Evolutionary conservation across 192 early-diverging fungal genomes (phyloP).

Genomic region (Phlyctochytrium planicorne): DNA sequence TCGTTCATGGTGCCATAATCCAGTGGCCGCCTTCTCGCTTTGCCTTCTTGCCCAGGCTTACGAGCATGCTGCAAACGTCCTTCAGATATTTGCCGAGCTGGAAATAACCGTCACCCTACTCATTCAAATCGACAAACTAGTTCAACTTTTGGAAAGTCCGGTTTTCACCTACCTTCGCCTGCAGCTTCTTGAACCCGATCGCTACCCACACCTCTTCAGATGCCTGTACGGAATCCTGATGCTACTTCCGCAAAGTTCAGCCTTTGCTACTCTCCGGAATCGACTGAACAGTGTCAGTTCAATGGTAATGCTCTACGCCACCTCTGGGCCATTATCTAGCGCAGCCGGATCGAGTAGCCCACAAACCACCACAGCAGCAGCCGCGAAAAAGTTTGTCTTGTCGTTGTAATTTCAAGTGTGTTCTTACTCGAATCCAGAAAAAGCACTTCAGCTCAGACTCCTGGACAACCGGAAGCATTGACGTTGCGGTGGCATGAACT

Average conservation of each 20-base stretch:
- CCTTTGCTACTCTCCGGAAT: conserved; percentile 93
- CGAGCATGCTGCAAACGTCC: conserved; percentile 80
- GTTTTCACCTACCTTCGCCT: conserved; percentile 95
- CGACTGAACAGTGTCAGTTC: conserved; percentile 81
- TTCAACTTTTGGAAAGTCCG: conserved; percentile 95
- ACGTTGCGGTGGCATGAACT: conserved; percentile 62
- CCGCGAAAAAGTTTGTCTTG: background rate
- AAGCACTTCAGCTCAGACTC: background rate
- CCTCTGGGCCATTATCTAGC: background rate
- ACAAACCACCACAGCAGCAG: background rate
- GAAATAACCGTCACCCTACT: conserved; percentile 93
- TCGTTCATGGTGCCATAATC: conserved; percentile 95
- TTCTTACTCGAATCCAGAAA: background rate
- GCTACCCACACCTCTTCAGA: conserved; percentile 86
- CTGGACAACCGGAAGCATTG: conserved; percentile 12
- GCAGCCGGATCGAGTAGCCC: background rate
- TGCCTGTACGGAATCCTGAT: conserved; percentile 95
- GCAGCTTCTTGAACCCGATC: conserved; percentile 89
- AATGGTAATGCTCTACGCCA: conserved; percentile 40
- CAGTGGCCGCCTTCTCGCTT: conserved; percentile 89
- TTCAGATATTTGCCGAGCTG: conserved; percentile 83
- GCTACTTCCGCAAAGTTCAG: conserved; percentile 94
- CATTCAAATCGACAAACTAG: conserved; percentile 97
- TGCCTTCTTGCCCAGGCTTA: conserved; percentile 98
- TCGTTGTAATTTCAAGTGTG: background rate